Conservation (phyloP, 768 basidiomycete genomes). For the Exsudoporus frostii region DNA sequence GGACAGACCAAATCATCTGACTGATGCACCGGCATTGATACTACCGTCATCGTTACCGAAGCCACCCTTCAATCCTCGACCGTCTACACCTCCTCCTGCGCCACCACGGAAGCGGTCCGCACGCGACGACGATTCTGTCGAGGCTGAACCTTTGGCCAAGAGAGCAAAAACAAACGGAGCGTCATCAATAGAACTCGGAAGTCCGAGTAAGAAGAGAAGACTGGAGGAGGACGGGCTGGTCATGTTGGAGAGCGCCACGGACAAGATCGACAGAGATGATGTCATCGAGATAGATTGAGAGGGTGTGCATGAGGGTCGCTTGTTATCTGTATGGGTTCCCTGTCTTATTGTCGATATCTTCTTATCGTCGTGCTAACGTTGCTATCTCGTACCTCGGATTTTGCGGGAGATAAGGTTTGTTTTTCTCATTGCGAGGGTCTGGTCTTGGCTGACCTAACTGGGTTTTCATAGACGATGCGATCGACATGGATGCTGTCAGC, state of each 20-base stretch:
- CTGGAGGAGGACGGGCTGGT: slow-evolving; percentile 77
- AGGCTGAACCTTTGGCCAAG: slow-evolving; percentile 58
- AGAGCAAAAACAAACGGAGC: slow-evolving; percentile 40
- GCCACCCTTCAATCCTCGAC: slow-evolving; percentile 46
- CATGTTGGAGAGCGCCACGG: slow-evolving; percentile 57
- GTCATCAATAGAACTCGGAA: slow-evolving; percentile 27
- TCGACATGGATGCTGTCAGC: neutral
- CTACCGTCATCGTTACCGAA: slow-evolving; percentile 63
- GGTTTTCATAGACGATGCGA: neutral
- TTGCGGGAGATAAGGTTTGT: neutral
- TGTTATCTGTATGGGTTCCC: neutral
- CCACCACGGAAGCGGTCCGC: slow-evolving; percentile 56
- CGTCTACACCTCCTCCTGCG: slow-evolving; percentile 36
- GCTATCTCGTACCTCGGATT: neutral
- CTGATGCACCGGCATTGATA: slow-evolving; percentile 51
- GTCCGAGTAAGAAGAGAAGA: slow-evolving; percentile 61
- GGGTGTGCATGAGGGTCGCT: neutral
- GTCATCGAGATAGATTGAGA: slow-evolving; percentile 55
- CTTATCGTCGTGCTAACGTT: slow-evolving; percentile 4
- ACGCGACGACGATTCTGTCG: slow-evolving; percentile 54
- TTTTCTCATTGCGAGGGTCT: neutral
- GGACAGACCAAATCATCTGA: slow-evolving; percentile 54
- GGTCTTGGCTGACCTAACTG: neutral
- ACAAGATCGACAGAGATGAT: slow-evolving; percentile 53
- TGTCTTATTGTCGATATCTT: neutral